Evolutionary conservation across 108 stramenopile genomes (phyloP), one percentile per base, ranked within the genome.

Genomic region (Discostella pseudostelligera): DNA sequence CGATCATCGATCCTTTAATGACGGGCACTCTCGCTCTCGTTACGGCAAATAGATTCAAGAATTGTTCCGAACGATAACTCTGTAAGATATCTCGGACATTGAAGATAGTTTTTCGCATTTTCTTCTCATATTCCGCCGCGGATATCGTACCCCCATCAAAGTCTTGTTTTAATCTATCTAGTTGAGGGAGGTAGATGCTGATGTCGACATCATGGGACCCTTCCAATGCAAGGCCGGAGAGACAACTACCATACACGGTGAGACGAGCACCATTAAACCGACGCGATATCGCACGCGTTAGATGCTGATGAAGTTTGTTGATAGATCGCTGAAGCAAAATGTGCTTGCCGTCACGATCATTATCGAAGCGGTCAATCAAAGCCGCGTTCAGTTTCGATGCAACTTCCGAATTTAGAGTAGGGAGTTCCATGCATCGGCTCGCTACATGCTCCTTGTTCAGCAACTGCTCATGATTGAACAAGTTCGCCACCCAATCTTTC

Each of bases 151-250:
- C 90, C 0, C 56, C 49, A 12, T 81, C 75, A 66, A 86, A 87
- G 7, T 60, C 39, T 29, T 73, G 49, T 44, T 86, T 74, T n/a
- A 79, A 22, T 28, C 24, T n/a, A 22, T 69, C 56, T 20, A 78
- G 53, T 49, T 62, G 61, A 16, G 84, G 84, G 7, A 88, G 63
- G 40, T 84, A 67, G 21, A 92, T 51, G 11, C 77, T 80, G 9
- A 89, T 43, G 49, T 92, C 90, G 1, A 92, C 90, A 69, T 92
- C 90, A 40, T 87, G 81, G 22, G 67, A 74, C n/a, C 81, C 73
- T 9, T 84, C 84, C 36, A 87, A 50, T 12, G 86, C 76, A 43
- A 90, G 77, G 35, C 87, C 84, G 0, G 81, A 81, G 24, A 87
- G 50, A 47, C 87, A 89, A 56, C 84, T 85, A 6, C 90, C 90